Percentiles rank a stretch among this genome's conserved stretches.
Evolutionary conservation across 73 alveolate species (phyloP).

Genomic region (Stentor coeruleus): DNA sequence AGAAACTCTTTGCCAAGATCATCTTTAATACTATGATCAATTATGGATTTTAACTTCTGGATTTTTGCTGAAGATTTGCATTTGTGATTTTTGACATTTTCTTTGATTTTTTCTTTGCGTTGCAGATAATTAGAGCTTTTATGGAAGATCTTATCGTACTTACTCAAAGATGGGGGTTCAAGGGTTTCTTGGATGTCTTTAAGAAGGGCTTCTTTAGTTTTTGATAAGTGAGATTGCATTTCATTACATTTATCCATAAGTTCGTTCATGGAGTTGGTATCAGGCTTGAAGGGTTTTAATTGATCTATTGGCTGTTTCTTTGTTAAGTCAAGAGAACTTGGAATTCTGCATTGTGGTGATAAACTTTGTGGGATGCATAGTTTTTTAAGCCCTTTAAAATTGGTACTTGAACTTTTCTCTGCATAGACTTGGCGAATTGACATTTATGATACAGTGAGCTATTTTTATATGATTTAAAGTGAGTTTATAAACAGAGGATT

Average conservation of each 20-base stretch:
- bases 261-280: not conserved
- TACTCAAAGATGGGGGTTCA: not conserved
- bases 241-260: not conserved
- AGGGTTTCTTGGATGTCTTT: not conserved
- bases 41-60: not conserved
- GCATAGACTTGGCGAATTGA: no score
- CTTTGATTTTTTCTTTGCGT: not conserved
- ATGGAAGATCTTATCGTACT: not conserved
- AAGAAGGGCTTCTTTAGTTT: not conserved
- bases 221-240: not conserved
- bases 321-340: no score
- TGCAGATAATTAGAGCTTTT: not conserved
- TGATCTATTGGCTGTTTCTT: no score
- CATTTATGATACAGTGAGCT: no score
- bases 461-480: no score
- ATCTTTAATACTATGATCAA: not conserved
- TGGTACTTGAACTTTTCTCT: no score
- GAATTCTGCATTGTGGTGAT: no score
- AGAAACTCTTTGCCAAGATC: not conserved
- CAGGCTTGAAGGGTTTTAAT: no score
- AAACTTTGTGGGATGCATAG: no score
- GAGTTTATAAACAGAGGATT: no score
- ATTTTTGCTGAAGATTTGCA: not conserved
- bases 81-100: not conserved
- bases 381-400: no score